Base-by-base conservation (phyloP, 2,329 filamentous ascomycete genomes). In the Trichoderma citrinoviride region DNA sequence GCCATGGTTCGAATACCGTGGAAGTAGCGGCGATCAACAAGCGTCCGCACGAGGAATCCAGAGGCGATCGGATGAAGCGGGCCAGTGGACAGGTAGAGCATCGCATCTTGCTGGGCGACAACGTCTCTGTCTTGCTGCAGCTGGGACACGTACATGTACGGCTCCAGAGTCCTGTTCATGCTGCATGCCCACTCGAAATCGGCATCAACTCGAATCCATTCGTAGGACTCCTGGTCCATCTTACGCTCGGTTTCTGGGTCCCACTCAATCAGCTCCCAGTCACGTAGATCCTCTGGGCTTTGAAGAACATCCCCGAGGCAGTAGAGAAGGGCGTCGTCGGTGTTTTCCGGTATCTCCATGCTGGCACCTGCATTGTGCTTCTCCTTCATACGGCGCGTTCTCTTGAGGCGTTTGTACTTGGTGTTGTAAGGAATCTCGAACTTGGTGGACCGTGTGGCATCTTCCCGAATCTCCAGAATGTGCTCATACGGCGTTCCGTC, bases 361-460 rank as follows among this genome's bases (percentile, higher is more conserved):
- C 83, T 90, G 49, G 81, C 84, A 25, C 82, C 86, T 17, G 71
- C 74, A 49, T 74, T 76, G 55, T 80, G 87, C 66, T 91, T 87
- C 75, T 96, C 92, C 74, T 93, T 93, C 74, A 94, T 87, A 37
- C 91, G 83, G 50, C 90, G 87, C 66, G 91, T 97, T 53, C 93
- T 85, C 81, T 99, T 99, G 3, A 99, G 83, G 8, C 96, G 89
- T 80, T 98, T 99, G 80, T 99, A 99, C 75, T 99, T 99, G 0
- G 95, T 99, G 72, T 98, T 98, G 78, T 99, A 99, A 0, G 94
- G 93, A 67, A 99, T 97, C 67, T 97, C 93, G 66, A 98, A 91
- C 74, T 91, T 95, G 25, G 83, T 83, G 1, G 80, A 81, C 70
- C 90, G 92, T 2, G 90, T 91, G 15, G 87, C 85, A 29, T 90